phyloP scores from a whole-genome alignment of 495 filamentous ascomycete species.

The Penicillium odoratum region DNA sequence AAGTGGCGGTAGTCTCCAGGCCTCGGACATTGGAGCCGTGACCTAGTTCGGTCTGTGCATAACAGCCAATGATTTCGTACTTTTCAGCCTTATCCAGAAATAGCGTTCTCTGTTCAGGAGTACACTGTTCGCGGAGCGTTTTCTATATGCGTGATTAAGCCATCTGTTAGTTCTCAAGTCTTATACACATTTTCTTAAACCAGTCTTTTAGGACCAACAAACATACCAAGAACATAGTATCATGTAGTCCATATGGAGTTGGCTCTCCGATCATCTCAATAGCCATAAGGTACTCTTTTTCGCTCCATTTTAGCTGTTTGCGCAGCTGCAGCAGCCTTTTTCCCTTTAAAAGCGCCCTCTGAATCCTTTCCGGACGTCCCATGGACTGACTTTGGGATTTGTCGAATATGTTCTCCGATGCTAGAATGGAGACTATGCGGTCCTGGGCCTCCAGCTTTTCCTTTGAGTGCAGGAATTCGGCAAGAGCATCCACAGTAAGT shows the following conservation, averaged over 20 bases:
- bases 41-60: conserved; percentile 74
- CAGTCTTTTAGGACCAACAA: too few relatives aligned
- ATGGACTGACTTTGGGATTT: conserved; percentile 68
- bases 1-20: conserved; percentile 73
- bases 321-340: conserved; percentile 66
- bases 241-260: conserved; percentile 67
- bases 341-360: conserved; percentile 58
- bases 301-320: conserved; percentile 59
- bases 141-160: conserved; percentile 36
- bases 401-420: conserved; percentile 64
- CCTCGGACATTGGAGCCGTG: conserved; percentile 75
- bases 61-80: conserved; percentile 71
- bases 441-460: conserved; percentile 52
- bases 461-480: conserved; percentile 61
- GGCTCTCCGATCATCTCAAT: conserved; percentile 64
- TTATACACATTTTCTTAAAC: too few relatives aligned
- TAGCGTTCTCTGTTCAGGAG: conserved; percentile 64
- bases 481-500: conserved; percentile 56
- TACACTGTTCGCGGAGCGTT: conserved; percentile 67
- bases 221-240: conserved; percentile 63
- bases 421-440: conserved; percentile 55
- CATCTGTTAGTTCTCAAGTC: too few relatives aligned
- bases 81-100: conserved; percentile 65
- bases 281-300: conserved; percentile 59
- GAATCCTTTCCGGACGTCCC: conserved; percentile 62